Evolutionary conservation across 371 early-diverging fungal species (phyloP), one percentile per base, ranked within the genome.

Genomic region (Lichtheimia ornata): DNA sequence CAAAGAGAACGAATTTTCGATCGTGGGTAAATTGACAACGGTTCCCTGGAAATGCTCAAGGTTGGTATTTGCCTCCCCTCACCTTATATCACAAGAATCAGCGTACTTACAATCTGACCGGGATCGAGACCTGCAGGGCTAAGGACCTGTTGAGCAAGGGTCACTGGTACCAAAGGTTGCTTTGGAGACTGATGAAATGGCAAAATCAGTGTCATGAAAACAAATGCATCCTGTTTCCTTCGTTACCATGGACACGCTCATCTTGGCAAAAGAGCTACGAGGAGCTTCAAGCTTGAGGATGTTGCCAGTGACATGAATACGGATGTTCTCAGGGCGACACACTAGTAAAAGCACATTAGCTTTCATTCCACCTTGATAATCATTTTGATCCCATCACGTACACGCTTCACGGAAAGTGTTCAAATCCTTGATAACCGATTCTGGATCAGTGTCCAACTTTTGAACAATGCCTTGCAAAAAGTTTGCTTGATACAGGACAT

Each of bases 271-370:
- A 0, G 75, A 69, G 0, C 74, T 73, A 54, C 80, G 75, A 24
- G 88, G 88, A 1, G 64, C 50, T 24, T 70, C 58, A 2, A 86
- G 67, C 42, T 76, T 78, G 49, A 85, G 58, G 44, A 88, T 81
- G 64, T 87, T 69, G 54, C 88, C 86, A 17, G 76, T 74, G 17
- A 88, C 84, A 67, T 88, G 88, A 18, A 88, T 66, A 43, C 85
- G 78, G 50, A 85, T 70, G 58, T 87, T 86, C 53, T 78, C 67
- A 6, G 89, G 85, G 12, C 66, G 58, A 41, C 82, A 80, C 54
- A 88, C 85, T 84, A 60, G 2, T 28, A 27, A 27, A 6, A 25
- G 5, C 25, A 27, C 6, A 15, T 14, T 20, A 42, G 5, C 0
- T 5, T n/a, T 30, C 5, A 41, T 11, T 11, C 40, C 6, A 50